Evolutionary conservation across 108 stramenopile species (phyloP).

Genomic region (Skeletonema grethae): DNA sequence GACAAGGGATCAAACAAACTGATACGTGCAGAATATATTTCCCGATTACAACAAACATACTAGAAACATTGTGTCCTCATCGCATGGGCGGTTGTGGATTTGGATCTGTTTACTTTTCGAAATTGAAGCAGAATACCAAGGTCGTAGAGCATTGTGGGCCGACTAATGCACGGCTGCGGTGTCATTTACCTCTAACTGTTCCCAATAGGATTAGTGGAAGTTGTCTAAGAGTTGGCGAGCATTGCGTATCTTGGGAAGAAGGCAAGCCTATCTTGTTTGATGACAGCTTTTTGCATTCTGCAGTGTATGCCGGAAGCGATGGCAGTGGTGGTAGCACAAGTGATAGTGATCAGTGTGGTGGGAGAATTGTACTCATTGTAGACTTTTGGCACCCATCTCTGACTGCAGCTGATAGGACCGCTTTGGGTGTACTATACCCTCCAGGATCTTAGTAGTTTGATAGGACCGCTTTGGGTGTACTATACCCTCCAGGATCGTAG

Average conservation of each 20-base stretch:
- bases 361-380: slow-evolving; percentile 60
- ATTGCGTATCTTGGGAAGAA: slow-evolving; percentile 38
- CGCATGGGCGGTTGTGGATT: slow-evolving; percentile 48
- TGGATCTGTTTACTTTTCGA: slow-evolving; percentile 49
- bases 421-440: slow-evolving; percentile 61
- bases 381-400: slow-evolving; percentile 71
- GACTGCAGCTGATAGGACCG: slow-evolving; percentile 47
- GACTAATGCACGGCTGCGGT: slow-evolving; percentile 62
- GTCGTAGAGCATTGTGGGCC: slow-evolving; percentile 65
- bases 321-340: slow-evolving; percentile 3
- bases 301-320: slow-evolving; percentile 24
- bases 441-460: slow-evolving; percentile 53
- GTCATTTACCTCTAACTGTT: slow-evolving; percentile 59
- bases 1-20: slow-evolving; percentile 33
- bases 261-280: slow-evolving; percentile 64
- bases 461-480: slow-evolving; percentile 44
- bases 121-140: slow-evolving; percentile 43
- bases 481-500: slow-evolving; percentile 58
- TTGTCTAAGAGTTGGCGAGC: slow-evolving; percentile 41
- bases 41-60: slow-evolving; percentile 36
- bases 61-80: slow-evolving; percentile 44
- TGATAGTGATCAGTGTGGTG: not conserved
- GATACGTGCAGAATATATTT: slow-evolving; percentile 32
- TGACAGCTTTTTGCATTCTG: slow-evolving; percentile 69
- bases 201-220: slow-evolving; percentile 25